Base-by-base conservation (phyloP, 345 rosid species). In the Hirschfeldia incana region DNA sequence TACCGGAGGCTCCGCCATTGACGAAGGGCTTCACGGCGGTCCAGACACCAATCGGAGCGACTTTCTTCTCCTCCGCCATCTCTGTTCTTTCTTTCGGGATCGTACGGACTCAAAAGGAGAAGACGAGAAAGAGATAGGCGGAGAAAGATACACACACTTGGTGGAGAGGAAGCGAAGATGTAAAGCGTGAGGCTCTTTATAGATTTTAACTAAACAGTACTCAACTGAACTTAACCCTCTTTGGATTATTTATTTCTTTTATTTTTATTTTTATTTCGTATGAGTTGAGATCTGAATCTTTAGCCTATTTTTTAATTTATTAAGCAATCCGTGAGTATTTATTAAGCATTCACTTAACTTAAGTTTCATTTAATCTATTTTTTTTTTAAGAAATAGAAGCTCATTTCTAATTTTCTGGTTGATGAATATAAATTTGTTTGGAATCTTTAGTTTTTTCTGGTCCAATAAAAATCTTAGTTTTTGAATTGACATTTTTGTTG, bases 1-100 rank as follows among this genome's bases (percentile, higher is more conserved):
- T 95, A 36, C 99, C 99, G 39, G 99, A 91, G 65, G 90, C 81
- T 21, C 99, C 99, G 3, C 99, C 99, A 85, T 95, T 95, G 76
- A 87, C 92, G 80, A 95, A 95, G 13, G 99, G 99, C 87, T 91
- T 93, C 10, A 92, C 81, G 28, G 90, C 81, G 13, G 84, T 88
- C 99, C 99, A 95, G 2, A 87, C 90, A 57, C 98, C 89, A 36
- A 67, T 37, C 1, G 91, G 68, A 57, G 76, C 84, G 17, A 80
- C 67, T 83, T 88, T 93, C 97, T 93, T 93, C 85, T 82, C 91
- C 37, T 87, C 94, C 78, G 88, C 88, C 94, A 90, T 90, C 63
- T 80, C 73, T 49, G 17, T 68, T 29, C 4, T 46, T 46, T 4
- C 12, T 0, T 49, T 49, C n/a, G 57, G 65, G 32, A 61, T 57